Percentiles rank a stretch among this genome's conserved stretches.
Evolutionary conservation across 129 eudicot species (phyloP).

Genomic region (Flaveria ramosissima): DNA sequence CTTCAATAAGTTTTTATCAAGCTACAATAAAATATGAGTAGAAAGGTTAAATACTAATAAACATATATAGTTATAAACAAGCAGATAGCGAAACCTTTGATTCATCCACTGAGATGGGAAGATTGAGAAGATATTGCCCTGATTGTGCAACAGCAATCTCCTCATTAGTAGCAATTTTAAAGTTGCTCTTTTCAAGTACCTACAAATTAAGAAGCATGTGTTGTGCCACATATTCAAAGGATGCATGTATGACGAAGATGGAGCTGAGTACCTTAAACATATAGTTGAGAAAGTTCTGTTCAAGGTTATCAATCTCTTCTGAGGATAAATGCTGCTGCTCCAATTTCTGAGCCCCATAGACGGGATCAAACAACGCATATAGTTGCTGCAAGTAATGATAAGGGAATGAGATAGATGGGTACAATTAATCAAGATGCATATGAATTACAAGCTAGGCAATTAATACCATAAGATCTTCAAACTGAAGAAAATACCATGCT

Average conservation of each 20-base stretch:
- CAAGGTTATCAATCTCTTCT: slow-evolving; percentile 37
- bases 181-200: slow-evolving; percentile 92
- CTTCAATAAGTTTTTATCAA: slow-evolving; percentile 71
- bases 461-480: slow-evolving; percentile 87
- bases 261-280: slow-evolving; percentile 52
- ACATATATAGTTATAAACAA: neutral
- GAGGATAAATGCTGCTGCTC: slow-evolving; percentile 65
- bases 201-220: slow-evolving; percentile 18
- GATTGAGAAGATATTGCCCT: slow-evolving; percentile 92
- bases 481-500: slow-evolving; percentile 80
- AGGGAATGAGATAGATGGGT: neutral
- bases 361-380: slow-evolving; percentile 72
- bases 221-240: neutral
- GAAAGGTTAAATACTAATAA: neutral
- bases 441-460: too few relatives aligned
- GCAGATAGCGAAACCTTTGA: slow-evolving; percentile 54
- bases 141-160: slow-evolving; percentile 84
- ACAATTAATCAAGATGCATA: neutral
- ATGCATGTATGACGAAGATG: neutral
- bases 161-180: slow-evolving; percentile 75
- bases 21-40: slow-evolving; percentile 39
- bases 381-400: slow-evolving; percentile 53
- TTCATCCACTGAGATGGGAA: slow-evolving; percentile 93
- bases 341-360: slow-evolving; percentile 63
- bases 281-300: slow-evolving; percentile 37